phyloP scores from a whole-genome alignment of 129 eudicot genomes.

The Arctium minus region DNA sequence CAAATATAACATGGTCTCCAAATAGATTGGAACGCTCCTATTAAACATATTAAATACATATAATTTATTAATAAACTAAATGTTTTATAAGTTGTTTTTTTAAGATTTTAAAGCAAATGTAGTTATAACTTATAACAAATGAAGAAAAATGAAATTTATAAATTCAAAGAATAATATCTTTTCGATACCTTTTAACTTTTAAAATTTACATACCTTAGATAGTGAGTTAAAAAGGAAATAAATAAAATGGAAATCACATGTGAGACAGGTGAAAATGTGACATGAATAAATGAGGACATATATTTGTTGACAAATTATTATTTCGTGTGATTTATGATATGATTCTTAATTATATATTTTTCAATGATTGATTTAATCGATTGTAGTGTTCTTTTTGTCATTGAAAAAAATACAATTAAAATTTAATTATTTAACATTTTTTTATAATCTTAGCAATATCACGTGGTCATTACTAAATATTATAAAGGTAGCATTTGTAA shows the following conservation, averaged over 20 bases:
- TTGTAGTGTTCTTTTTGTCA: neutral
- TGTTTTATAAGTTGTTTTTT: no score
- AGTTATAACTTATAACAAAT: neutral
- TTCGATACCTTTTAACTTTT: neutral
- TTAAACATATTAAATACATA: no score
- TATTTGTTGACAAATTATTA: neutral
- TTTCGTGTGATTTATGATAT: neutral
- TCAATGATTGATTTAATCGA: neutral
- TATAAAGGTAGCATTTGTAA: no score
- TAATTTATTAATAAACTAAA: no score
- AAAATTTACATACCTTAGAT: no score
- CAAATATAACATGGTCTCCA: no score
- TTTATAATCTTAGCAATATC: neutral
- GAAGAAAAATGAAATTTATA: no score
- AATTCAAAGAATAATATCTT: no score
- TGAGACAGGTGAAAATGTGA: neutral
- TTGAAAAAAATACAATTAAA: neutral
- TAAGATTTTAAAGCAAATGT: no score
- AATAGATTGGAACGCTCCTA: no score
- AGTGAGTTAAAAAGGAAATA: neutral
- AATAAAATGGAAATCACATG: neutral
- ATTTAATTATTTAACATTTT: no score
- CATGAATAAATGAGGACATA: neutral
- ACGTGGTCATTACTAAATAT: neutral
- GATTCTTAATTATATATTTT: neutral